Conservation (phyloP, 73 alveolate genomes). For the Loxodes magnus region DNA sequence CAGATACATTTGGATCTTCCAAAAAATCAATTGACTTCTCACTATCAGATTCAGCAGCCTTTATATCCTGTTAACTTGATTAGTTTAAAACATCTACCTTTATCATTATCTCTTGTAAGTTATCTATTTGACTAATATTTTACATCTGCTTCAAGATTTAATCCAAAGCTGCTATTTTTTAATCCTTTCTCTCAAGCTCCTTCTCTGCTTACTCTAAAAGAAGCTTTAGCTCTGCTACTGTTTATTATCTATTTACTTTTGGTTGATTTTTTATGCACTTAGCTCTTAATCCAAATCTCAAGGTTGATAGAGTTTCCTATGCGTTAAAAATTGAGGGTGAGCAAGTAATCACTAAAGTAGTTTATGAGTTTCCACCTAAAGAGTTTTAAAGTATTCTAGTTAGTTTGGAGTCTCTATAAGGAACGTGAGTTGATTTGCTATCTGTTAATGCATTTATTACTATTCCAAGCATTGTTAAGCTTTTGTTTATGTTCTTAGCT, state of each 20-base stretch:
- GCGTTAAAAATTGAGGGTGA: constrained; percentile 61
- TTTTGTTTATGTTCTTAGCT: too few relatives aligned
- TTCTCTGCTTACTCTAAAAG: constrained; percentile 14
- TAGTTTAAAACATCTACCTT: too few relatives aligned
- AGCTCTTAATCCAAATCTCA: constrained; percentile 64
- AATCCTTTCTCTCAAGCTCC: constrained; percentile 43
- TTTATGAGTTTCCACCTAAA: constrained; percentile 74
- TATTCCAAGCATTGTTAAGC: constrained; percentile 54
- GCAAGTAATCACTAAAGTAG: constrained; percentile 68
- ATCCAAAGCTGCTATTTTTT: constrained; percentile 21
- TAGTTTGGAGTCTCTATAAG: too few relatives aligned
- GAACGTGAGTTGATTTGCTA: constrained; percentile 50
- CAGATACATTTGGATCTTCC: too few relatives aligned
- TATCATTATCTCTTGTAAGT: too few relatives aligned
- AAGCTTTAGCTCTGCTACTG: constrained; percentile 41
- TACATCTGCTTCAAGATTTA: too few relatives aligned
- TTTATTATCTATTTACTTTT: constrained; percentile 45
- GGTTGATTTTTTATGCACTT: constrained; percentile 68
- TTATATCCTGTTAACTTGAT: too few relatives aligned
- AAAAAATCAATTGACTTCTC: too few relatives aligned
- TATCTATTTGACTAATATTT: too few relatives aligned
- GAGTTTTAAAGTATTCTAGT: constrained; percentile 61
- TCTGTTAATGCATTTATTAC: constrained; percentile 66
- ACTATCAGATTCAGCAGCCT: too few relatives aligned
- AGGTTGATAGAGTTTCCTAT: constrained; percentile 50